Base-by-base conservation (phyloP, 2,329 filamentous ascomycete genomes). In the Didymella lethalis region DNA sequence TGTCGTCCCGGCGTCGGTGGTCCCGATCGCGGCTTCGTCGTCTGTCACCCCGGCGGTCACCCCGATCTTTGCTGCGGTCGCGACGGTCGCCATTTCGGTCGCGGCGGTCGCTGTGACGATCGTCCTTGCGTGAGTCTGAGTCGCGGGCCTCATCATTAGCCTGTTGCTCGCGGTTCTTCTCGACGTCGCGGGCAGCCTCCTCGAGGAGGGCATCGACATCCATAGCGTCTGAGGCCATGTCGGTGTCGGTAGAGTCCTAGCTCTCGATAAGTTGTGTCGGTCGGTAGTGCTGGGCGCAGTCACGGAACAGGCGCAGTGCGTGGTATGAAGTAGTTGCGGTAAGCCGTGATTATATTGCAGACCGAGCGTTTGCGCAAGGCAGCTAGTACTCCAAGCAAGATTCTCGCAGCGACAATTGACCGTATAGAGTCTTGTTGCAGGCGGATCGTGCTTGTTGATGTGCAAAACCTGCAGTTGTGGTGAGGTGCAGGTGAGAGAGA, bases 141-240 rank as follows among this genome's bases (percentile, higher is more conserved):
- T 65, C 86, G 65, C 64, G 68, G 18, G 59, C 60, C 38, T 67
- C 67, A 45, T 52, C 60, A 51, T 65, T 66, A 16, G 64, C 61
- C 29, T 57, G 49, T 53, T 61, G 64, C 54, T 63, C 61, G 43
- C 54, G 60, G 34, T 60, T 67, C 48, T 59, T 65, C 48, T 68
- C 63, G 44, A 66, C 58, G 20, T 72, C 68, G 55, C 62, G 63
- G 32, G 64, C 69, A 16, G 67, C 66, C 56, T 69, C 91, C 79
- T 97, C 93, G 68, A 97, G 88, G 65, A 97, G 86, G 66, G 92
- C 92, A 83, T 97, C 93, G 70, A 97, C 92, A 75, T 96, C 92
- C 68, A 89, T 82, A 77, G 84, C 84, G 46, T 65, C 61, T 50
- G 66, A 63, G 8, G 53, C 32, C 68, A 70, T 71, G 25, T 20